These are phyloP conservation scores for Neurospora africana DNA, from an alignment of 495 filamentous ascomycete species.

Conservation along the genomic window DNA sequence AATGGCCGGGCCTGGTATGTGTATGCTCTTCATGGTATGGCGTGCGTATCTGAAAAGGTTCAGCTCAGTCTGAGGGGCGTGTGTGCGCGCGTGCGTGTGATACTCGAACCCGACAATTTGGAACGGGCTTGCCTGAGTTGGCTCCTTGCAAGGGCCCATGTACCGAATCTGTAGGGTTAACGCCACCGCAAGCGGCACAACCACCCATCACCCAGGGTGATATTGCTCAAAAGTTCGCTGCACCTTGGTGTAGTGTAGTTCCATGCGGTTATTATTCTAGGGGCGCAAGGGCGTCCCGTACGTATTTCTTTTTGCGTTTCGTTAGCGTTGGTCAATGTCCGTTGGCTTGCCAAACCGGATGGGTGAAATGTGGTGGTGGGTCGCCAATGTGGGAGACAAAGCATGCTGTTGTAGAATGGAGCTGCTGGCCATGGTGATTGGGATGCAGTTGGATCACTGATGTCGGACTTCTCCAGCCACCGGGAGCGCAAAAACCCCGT, in stretches of 20 bases:
- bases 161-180: neutral
- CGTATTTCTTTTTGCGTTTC: neutral
- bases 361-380: neutral
- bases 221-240: neutral
- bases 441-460: neutral
- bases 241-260: neutral
- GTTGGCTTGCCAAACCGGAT: neutral
- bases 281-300: neutral
- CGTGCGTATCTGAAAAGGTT: neutral
- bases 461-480: neutral
- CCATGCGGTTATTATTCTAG: neutral
- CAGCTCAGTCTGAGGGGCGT: neutral
- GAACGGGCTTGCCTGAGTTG: conserved; percentile 4
- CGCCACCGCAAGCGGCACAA: neutral
- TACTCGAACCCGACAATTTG: conserved; percentile 8
- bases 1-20: neutral
- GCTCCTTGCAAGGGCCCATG: conserved; percentile 1
- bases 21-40: neutral
- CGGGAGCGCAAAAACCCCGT: neutral
- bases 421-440: neutral
- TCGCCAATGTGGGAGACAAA: neutral
- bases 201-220: neutral
- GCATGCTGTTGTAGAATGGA: neutral
- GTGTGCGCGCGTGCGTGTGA: neutral
- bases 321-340: neutral